phyloP scores from a whole-genome alignment of 73 alveolate genomes.

The Tetrahymena borealis region DNA sequence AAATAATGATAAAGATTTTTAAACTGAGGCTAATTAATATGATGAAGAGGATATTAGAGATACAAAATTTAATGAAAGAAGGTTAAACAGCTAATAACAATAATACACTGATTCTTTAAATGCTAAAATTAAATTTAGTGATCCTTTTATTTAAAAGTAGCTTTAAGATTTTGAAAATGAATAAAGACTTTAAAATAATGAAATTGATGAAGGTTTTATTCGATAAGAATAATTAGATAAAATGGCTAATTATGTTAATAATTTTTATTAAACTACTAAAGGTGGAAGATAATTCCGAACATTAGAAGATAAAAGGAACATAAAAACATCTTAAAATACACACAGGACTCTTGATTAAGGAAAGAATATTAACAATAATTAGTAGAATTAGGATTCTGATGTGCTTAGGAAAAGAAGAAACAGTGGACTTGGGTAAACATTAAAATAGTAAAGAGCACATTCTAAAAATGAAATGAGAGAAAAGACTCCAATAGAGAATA shows the following conservation, averaged over 20 bases:
- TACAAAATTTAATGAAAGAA: neutral
- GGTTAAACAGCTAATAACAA: neutral
- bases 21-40: neutral
- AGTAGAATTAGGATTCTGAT: neutral
- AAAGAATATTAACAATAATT: neutral
- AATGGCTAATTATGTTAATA: neutral
- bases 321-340: neutral
- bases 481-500: neutral
- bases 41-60: neutral
- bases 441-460: neutral
- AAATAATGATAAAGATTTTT: neutral
- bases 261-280: neutral
- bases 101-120: neutral
- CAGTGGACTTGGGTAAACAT: neutral
- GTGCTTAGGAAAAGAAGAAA: neutral
- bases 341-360: neutral
- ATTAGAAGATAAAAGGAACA: neutral
- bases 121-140: neutral
- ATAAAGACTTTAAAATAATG: neutral
- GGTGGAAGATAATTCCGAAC: neutral
- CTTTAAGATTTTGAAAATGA: neutral
- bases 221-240: neutral
- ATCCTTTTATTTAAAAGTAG: neutral
- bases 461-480: neutral
- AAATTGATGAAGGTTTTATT: neutral